Conservation (phyloP, 345 rosid species). For the Cardamine resedifolia region DNA sequence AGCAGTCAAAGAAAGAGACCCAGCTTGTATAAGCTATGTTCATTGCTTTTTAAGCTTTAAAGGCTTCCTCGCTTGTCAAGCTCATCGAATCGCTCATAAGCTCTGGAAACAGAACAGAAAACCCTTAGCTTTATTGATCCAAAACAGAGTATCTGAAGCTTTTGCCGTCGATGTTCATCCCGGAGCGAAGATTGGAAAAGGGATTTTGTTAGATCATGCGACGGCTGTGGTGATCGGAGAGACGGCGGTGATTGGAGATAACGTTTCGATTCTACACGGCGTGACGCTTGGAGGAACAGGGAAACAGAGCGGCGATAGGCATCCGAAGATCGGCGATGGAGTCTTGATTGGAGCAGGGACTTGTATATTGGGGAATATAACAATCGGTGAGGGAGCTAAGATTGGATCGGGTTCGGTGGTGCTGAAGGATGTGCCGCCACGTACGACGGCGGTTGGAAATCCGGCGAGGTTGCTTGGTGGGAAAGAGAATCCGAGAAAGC, state of each 20-base stretch:
- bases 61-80: slow-evolving; percentile 74
- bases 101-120: slow-evolving; percentile 67
- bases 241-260: slow-evolving; percentile 84
- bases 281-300: slow-evolving; percentile 95
- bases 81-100: slow-evolving; percentile 73
- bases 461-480: slow-evolving; percentile 91
- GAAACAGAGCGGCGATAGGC: slow-evolving; percentile 72
- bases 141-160: slow-evolving; percentile 69
- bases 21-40: slow-evolving; percentile 70
- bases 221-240: slow-evolving; percentile 84
- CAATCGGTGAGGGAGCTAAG: slow-evolving; percentile 81
- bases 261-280: slow-evolving; percentile 83
- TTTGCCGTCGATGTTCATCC: slow-evolving; percentile 86
- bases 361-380: slow-evolving; percentile 80
- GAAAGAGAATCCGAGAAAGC: slow-evolving; percentile 64
- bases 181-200: slow-evolving; percentile 73
- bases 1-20: slow-evolving; percentile 79
- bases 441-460: slow-evolving; percentile 86
- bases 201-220: slow-evolving; percentile 78
- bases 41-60: slow-evolving; percentile 77
- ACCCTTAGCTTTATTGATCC: slow-evolving; percentile 64
- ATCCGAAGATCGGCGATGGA: slow-evolving; percentile 89
- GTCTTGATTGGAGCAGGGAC: slow-evolving; percentile 88
- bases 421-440: slow-evolving; percentile 68
- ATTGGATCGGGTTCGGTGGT: slow-evolving; percentile 92